Base-by-base conservation (phyloP, 2,329 filamentous ascomycete genomes). In the Cryphonectria nitschkei region DNA sequence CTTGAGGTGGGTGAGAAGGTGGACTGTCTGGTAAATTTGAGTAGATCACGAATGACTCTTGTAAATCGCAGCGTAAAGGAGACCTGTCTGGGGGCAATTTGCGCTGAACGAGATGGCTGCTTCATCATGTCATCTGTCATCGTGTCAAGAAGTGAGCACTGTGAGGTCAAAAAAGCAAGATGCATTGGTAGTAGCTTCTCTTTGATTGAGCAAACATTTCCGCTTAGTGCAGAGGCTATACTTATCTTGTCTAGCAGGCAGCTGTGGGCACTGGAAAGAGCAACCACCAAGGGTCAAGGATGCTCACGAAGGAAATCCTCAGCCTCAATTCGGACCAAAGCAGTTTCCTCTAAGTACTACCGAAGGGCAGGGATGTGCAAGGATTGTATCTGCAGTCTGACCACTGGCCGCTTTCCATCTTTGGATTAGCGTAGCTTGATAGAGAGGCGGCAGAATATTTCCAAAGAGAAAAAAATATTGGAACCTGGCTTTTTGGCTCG, bases 141-240 rank as follows among this genome's bases (percentile, higher is more conserved):
- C 26, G 16, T 14, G 34, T 65, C 29, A 34, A 65, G 63, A 29
- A 39, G 34, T 29, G 63, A 65, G 26, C 63, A 65, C 26, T 37
- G 37, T 54, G 29, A 34, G 34, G 34, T 34, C 0, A 14, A 14
- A 58, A 56, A 60, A 60, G 34, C 32, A 58, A 34, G 29, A 64
- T 26, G 52, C 34, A 65, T 37, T n/a, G 41, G 63, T 52, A 50
- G 63, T 52, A 50, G 63, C 43, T 65, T 50, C 41, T 65, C 43
- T 52, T 65, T 65, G 29, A 39, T 52, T 46, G 91, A 46, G 19
- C 61, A 43, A 34, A 4, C 34, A 34, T 4, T 34, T 34, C 3
- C 6, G 34, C 6, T 34, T 34, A 34, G 34, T 34, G 34, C 34
- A 34, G 34, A 34, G 34, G 6, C 34, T 64, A 5, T 64, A 22